A percentile compares a stretch with the other conserved stretches of the same genome.
Conservation (phyloP, 768 basidiomycete genomes). For the Rhodotorula graminis region DNA sequence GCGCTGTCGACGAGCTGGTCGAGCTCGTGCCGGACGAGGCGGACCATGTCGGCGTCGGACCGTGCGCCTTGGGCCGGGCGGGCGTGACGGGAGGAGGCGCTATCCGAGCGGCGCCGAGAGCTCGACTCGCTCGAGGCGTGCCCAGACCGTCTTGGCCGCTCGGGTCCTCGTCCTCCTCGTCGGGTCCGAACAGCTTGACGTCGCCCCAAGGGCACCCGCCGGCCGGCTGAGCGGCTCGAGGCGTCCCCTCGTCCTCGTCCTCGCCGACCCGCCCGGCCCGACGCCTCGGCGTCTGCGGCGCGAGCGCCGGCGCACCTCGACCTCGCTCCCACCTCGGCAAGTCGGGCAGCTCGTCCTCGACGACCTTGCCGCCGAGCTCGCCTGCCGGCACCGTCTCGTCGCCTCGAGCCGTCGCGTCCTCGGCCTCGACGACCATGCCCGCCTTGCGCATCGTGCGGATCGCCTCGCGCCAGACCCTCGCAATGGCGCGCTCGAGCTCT, state of each 20-base stretch:
- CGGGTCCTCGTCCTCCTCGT: neutral
- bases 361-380: neutral
- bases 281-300: neutral
- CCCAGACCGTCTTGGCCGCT: neutral
- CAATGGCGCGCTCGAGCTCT: slow-evolving; percentile 6
- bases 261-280: neutral
- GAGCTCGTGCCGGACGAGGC: neutral
- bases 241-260: neutral
- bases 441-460: slow-evolving; percentile 5
- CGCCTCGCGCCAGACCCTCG: slow-evolving; percentile 16
- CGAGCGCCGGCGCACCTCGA: neutral
- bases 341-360: slow-evolving; percentile 2
- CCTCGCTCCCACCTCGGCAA: neutral
- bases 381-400: neutral
- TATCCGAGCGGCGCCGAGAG: too few relatives aligned
- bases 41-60: neutral
- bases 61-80: too few relatives aligned
- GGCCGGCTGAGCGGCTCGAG: neutral
- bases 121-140: neutral
- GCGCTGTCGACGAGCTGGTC: neutral
- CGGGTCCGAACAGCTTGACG: neutral
- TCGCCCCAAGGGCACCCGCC: slow-evolving; percentile 1
- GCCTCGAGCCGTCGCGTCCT: neutral
- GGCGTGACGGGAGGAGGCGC: too few relatives aligned
- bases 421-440: slow-evolving; percentile 14